These are phyloP conservation scores for Amylocarpus encephaloides DNA, from an alignment of 2,329 filamentous ascomycete genomes.

Conservation along the genomic window DNA sequence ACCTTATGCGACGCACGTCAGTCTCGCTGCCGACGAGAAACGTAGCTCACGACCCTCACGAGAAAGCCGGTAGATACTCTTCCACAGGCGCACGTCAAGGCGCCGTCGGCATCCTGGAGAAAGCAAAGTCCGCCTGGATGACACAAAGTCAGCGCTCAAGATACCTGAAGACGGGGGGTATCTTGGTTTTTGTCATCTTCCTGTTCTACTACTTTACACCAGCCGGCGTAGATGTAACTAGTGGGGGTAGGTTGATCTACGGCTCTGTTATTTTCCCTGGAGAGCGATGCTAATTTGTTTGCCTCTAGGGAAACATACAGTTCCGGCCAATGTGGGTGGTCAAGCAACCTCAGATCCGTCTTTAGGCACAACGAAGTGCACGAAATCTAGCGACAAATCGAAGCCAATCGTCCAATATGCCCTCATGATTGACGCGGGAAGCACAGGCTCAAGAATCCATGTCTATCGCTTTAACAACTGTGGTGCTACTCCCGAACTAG, in stretches of 20 bases:
- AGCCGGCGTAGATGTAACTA: constrained; percentile 37
- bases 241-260: constrained; percentile 17
- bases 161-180: constrained; percentile 59
- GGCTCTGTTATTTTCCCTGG: background rate
- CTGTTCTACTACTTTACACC: constrained; percentile 60
- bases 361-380: constrained; percentile 67
- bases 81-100: constrained; percentile 37
- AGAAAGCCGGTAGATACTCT: constrained; percentile 57
- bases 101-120: constrained; percentile 42
- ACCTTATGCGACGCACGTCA: constrained; percentile 57
- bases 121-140: constrained; percentile 52
- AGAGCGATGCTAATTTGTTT: background rate
- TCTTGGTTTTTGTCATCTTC: constrained; percentile 53
- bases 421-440: constrained; percentile 97
- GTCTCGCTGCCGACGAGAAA: constrained; percentile 58
- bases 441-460: constrained; percentile 95
- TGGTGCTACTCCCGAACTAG: constrained; percentile 87
- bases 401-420: constrained; percentile 97
- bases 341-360: constrained; percentile 54
- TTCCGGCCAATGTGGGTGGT: constrained; percentile 34
- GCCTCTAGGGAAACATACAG: constrained; percentile 1
- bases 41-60: constrained; percentile 54
- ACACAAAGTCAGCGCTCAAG: constrained; percentile 59
- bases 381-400: constrained; percentile 73
- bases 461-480: constrained; percentile 99